A percentile compares a stretch with the other conserved stretches of the same genome.
Evolutionary conservation across 768 basidiomycete genomes (phyloP).

Genomic region (Leccinum boreale): DNA sequence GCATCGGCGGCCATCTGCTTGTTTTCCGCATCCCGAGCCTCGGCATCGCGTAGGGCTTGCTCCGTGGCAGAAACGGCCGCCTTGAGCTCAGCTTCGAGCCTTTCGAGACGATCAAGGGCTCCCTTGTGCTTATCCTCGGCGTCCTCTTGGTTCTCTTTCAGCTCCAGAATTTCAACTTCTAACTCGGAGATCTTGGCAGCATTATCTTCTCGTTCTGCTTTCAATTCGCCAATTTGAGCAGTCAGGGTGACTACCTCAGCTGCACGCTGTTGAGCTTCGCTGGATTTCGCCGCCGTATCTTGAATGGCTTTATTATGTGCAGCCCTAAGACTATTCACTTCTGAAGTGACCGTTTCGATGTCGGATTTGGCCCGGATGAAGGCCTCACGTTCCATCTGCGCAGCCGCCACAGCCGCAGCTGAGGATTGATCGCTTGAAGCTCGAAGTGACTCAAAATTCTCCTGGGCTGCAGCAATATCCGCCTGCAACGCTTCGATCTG

Average conservation of each 20-base stretch:
- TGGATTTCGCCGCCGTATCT: constrained; percentile 44
- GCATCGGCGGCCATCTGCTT: constrained; percentile 38
- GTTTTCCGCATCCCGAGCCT: constrained; percentile 47
- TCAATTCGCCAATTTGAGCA: constrained; percentile 49
- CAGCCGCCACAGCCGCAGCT: constrained; percentile 45
- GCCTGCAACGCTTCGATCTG: constrained; percentile 51
- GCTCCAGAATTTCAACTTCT: constrained; percentile 76
- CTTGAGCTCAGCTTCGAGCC: constrained; percentile 52
- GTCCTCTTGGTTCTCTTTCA: constrained; percentile 66
- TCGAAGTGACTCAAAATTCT: constrained; percentile 50
- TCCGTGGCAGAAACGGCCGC: constrained; percentile 47
- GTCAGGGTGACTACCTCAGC: constrained; percentile 42
- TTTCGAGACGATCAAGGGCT: constrained; percentile 43
- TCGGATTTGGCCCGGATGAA: constrained; percentile 63
- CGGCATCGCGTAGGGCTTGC: constrained; percentile 44
- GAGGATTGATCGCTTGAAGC: constrained; percentile 42
- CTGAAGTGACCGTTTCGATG: constrained; percentile 51
- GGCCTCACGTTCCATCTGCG: constrained; percentile 60
- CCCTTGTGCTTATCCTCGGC: constrained; percentile 56
- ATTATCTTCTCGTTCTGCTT: constrained; percentile 66
- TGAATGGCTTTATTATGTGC: constrained; percentile 49
- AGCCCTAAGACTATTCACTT: constrained; percentile 48
- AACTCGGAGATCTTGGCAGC: constrained; percentile 73
- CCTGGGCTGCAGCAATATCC: constrained; percentile 48
- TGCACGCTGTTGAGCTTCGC: constrained; percentile 45